These are phyloP conservation scores for Penicillium nucicola DNA, from an alignment of 495 filamentous ascomycete species.

Conservation along the genomic window DNA sequence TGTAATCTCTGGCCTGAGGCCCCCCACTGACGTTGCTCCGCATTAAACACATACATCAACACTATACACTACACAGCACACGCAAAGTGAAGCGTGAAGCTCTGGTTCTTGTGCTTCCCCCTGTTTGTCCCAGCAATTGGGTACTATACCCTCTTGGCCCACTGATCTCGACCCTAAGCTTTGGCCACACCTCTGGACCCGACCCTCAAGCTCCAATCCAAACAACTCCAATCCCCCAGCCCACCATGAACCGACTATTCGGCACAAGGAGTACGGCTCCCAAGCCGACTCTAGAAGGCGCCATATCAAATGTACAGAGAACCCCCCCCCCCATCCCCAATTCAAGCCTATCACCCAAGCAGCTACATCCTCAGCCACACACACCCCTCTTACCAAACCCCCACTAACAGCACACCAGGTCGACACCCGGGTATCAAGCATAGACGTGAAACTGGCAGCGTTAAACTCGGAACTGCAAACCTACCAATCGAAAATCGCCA, in stretches of 20 bases:
- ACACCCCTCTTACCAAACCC: constrained; percentile 2
- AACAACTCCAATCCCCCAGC: constrained; percentile 1
- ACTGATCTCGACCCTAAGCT: constrained; percentile 3
- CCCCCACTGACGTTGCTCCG: background rate
- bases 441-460: constrained; percentile 92
- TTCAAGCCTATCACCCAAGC: background rate
- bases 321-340: background rate
- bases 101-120: too few relatives aligned
- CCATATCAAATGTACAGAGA: constrained; percentile 72
- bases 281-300: constrained; percentile 83
- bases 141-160: constrained; percentile 1
- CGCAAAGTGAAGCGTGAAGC: too few relatives aligned
- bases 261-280: constrained; percentile 83
- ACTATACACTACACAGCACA: too few relatives aligned
- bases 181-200: constrained; percentile 7
- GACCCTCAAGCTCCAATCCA: background rate
- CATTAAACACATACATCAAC: constrained; percentile 29
- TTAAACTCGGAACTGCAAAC: constrained; percentile 86
- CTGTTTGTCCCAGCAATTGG: background rate
- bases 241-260: constrained; percentile 90
- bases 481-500: constrained; percentile 82
- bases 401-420: constrained; percentile 43
- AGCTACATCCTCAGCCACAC: constrained; percentile 9
- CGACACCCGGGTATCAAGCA: constrained; percentile 78
- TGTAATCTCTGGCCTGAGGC: constrained; percentile 1